Base-by-base conservation (phyloP, 805 yeast genomes). In the Schwanniomyces occidentalis region DNA sequence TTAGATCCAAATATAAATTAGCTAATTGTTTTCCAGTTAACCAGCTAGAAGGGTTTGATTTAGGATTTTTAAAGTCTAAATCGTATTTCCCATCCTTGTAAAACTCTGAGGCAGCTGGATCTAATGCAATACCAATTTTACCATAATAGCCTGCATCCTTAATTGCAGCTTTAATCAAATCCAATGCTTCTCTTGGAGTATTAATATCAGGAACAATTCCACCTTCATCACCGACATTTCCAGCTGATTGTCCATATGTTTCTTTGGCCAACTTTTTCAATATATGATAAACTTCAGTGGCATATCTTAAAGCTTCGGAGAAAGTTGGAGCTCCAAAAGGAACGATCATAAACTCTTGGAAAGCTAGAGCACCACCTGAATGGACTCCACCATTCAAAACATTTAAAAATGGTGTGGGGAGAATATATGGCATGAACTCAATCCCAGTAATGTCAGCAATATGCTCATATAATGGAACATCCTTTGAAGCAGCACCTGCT, bases 221-320 rank as follows among this genome's bases (percentile, higher is more conserved):
- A 37, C 54, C 54, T 40, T 51, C 56, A 34, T 51, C 56, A 12
- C 56, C 54, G 16, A 49, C 56, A 34, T 51, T 49, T 16, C 56
- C 53, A 15, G 56, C 56, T 13, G 45, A 35, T 27, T 20, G 39
- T 6, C 54, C 56, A 37, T 48, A 49, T 28, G 40, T 38, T 40
- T 44, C 35, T 25, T 41, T 46, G 30, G 52, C 48, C 19, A 49
- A 39, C 14, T 33, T n/a, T 34, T 49, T 48, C 33, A 51, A 39
- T 14, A 18, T 33, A 37, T 51, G 56, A 35, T 51, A 51, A 17
- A 51, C 54, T 30, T 51, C 56, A 18, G 48, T 30, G 31, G 45
- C 49, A 18, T 40, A 37, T 36, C 56, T 41, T 18, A 49, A 34
- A 16, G 47, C 56, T 28, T 51, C 56, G 8, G 40, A 30, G 37